Conservation (phyloP, 768 basidiomycete genomes). For the Antrodiella citrinella region DNA sequence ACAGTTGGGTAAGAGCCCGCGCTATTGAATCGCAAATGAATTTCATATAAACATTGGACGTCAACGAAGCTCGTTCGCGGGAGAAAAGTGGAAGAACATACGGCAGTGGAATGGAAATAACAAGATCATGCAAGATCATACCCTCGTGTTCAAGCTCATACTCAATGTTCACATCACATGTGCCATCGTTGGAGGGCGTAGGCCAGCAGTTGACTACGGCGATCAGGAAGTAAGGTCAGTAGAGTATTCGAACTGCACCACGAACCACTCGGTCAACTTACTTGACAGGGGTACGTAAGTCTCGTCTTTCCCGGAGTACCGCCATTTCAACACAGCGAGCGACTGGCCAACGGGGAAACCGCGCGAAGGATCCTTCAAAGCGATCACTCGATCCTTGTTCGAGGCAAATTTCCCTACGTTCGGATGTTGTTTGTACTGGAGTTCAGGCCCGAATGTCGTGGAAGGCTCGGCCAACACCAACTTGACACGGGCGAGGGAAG, state of each 20-base stretch:
- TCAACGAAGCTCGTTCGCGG: neutral
- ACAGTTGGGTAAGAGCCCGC: constrained; percentile 82
- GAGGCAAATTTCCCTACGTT: constrained; percentile 83
- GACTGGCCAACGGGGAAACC: constrained; percentile 85
- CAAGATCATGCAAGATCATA: constrained; percentile 74
- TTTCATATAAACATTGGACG: neutral
- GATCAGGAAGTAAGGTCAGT: neutral
- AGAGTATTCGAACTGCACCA: constrained; percentile 6
- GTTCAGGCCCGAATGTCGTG: constrained; percentile 51
- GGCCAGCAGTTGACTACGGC: constrained; percentile 93
- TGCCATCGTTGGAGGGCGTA: constrained; percentile 84
- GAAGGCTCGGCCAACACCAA: constrained; percentile 53
- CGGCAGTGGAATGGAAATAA: constrained; percentile 92
- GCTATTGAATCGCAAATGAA: constrained; percentile 27
- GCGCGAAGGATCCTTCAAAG: constrained; percentile 75
- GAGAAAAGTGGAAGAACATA: constrained; percentile 32
- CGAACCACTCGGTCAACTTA: constrained; percentile 31
- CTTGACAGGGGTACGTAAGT: constrained; percentile 85
- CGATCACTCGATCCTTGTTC: constrained; percentile 58
- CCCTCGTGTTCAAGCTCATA: constrained; percentile 89
- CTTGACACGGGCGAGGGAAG: constrained; percentile 62
- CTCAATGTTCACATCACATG: constrained; percentile 91
- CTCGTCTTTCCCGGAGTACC: constrained; percentile 87
- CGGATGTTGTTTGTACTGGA: constrained; percentile 97
- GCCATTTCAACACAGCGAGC: constrained; percentile 87